Percentiles rank a stretch among this genome's conserved stretches.
Conservation (phyloP, 192 early-diverging fungal species). For the Podila horticola region DNA sequence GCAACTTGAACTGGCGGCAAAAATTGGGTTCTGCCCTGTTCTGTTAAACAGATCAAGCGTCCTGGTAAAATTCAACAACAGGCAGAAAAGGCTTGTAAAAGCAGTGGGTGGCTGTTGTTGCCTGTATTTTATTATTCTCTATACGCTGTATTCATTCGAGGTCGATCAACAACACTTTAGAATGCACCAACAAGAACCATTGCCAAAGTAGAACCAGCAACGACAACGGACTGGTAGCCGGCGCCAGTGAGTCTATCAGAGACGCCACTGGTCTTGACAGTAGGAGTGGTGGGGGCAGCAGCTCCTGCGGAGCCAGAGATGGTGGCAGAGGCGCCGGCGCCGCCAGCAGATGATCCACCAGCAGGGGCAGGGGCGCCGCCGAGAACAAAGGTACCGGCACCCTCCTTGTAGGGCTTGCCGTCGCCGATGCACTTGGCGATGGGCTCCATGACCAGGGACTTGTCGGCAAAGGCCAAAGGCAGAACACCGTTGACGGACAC, state of each 20-base stretch:
- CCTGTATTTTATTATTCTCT: too few relatives aligned
- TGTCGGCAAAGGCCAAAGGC: constrained; percentile 32
- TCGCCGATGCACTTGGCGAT: constrained; percentile 53
- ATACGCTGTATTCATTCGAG: too few relatives aligned
- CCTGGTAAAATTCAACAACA: too few relatives aligned
- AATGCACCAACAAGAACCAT: too few relatives aligned
- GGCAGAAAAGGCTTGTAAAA: too few relatives aligned
- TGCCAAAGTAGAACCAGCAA: not conserved
- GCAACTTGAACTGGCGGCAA: too few relatives aligned
- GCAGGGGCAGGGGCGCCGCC: too few relatives aligned
- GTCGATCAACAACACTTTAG: too few relatives aligned
- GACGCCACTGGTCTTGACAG: not conserved
- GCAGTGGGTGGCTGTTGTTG: too few relatives aligned
- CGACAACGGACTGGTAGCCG: not conserved
- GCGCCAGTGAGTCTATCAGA: not conserved
- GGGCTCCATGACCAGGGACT: constrained; percentile 39
- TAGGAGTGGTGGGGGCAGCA: not conserved
- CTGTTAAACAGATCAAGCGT: too few relatives aligned
- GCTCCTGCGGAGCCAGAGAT: not conserved
- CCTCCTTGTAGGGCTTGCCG: constrained; percentile 49
- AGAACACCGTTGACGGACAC: constrained; percentile 54
- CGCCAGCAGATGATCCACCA: not conserved
- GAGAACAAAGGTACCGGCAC: constrained; percentile 34
- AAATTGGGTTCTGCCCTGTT: too few relatives aligned
- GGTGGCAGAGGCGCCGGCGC: constrained; percentile 11